Base-by-base conservation (phyloP, 2,329 filamentous ascomycete species). In the Esteya vermicola region DNA sequence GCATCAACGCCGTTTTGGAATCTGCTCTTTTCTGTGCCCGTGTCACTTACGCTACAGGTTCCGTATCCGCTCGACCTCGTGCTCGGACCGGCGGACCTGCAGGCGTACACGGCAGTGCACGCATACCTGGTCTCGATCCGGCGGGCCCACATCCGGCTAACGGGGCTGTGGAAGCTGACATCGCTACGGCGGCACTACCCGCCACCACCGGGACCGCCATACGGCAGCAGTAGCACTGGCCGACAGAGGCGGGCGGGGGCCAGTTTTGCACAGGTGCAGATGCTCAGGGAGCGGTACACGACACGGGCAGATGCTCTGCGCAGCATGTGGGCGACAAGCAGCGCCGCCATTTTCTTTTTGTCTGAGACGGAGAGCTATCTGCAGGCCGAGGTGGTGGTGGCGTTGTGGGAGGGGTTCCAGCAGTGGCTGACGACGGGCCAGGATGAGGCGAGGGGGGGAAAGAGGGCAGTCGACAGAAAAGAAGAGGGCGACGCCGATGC, bases 321-420 rank as follows among this genome's bases (percentile, higher is more conserved):
- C 14, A 81, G 78, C 46, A 73, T 89, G 1, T 98, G 91, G 91
- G 89, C 86, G 0, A 93, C 85, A 0, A 81, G 82, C 49, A 86
- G 83, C 52, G 83, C 86, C 3, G 81, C 85, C 2, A 74, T 93
- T 4, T 95, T 94, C 60, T 82, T 96, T 49, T 67, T 96, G 4
- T 85, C 83, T 0, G 88, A 95, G 55, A 80, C 85, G 13, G 82
- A 89, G 48, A 77, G 77, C 4, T 96, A 93, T 51, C 76, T 96
- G 33, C 89, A 95, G 56, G 85, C 83, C 1, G 86, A 94, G 53
- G 79, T 96, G 7, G 79, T 95, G 13, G 75, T 78, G 44, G 78
- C 78, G 25, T 78, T 85, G 2, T 95, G 86, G 75, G 72, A 79
- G 14, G 77, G 82, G 38, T 88, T 96, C 50, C 73, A 81, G 39